Evolutionary conservation across 73 alveolate species (phyloP).

Genomic region (Symbiodinium pilosum): DNA sequence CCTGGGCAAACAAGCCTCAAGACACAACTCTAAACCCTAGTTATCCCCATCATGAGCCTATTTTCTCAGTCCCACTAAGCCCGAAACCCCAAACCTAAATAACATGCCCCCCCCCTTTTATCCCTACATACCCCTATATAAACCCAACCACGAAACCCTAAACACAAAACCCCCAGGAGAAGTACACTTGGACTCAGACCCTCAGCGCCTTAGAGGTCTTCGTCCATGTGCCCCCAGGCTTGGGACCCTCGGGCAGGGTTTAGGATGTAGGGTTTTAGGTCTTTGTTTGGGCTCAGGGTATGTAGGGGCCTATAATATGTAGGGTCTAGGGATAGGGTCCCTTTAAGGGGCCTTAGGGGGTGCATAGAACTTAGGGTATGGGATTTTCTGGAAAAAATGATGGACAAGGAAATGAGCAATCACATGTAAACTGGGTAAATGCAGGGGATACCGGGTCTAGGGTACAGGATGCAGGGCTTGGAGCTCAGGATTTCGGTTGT

Average conservation of each 20-base stretch:
- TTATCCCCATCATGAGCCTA: too few relatives aligned
- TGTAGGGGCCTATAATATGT: too few relatives aligned
- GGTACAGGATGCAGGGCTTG: not conserved
- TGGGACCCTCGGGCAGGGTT: not conserved
- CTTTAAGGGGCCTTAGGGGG: too few relatives aligned
- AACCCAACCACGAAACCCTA: not conserved
- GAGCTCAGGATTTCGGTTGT: too few relatives aligned
- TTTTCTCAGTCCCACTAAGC: not conserved
- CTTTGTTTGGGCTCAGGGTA: not conserved
- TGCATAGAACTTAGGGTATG: not conserved
- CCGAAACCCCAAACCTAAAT: not conserved
- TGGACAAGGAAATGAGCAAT: too few relatives aligned
- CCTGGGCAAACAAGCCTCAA: too few relatives aligned
- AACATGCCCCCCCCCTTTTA: not conserved
- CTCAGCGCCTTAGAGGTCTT: conserved; percentile 97
- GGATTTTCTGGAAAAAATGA: too few relatives aligned
- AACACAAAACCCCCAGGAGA: conserved; percentile 93
- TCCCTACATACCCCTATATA: not conserved
- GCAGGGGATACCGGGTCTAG: not conserved
- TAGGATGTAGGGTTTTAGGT: too few relatives aligned
- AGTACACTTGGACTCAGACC: conserved; percentile 98
- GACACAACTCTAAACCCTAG: too few relatives aligned
- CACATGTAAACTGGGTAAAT: too few relatives aligned
- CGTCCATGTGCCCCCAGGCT: conserved; percentile 97
- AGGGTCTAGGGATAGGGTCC: too few relatives aligned